Conservation (phyloP, 495 filamentous ascomycete species). For the Oidiodendron maius region DNA sequence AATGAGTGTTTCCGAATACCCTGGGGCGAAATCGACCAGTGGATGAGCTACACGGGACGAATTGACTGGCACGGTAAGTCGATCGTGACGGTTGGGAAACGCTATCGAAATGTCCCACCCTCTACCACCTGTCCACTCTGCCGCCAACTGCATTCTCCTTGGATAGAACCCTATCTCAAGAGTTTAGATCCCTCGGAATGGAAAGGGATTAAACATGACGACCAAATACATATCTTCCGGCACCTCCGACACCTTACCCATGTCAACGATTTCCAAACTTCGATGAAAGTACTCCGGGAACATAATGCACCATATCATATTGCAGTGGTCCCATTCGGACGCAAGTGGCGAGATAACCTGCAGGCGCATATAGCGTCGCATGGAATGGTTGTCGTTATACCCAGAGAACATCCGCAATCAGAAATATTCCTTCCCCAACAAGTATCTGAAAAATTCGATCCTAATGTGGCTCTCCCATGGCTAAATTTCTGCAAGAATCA, state of each 20-base stretch:
- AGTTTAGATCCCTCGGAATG: slow-evolving; percentile 10
- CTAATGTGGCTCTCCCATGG: slow-evolving; percentile 12
- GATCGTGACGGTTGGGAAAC: slow-evolving; percentile 13
- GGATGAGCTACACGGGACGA: slow-evolving; percentile 4
- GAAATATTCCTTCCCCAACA: slow-evolving; percentile 13
- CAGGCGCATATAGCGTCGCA: slow-evolving; percentile 11
- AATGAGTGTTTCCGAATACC: slow-evolving; percentile 3
- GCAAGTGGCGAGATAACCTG: slow-evolving; percentile 13
- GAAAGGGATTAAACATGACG: slow-evolving; percentile 8
- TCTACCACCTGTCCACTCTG: slow-evolving; percentile 13
- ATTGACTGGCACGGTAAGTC: slow-evolving; percentile 6
- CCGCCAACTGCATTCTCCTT: slow-evolving; percentile 17
- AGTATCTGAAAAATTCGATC: slow-evolving; percentile 12
- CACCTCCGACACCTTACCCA: slow-evolving; percentile 14
- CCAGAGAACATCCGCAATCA: slow-evolving; percentile 13
- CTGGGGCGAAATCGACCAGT: slow-evolving; percentile 6
- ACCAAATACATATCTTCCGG: slow-evolving; percentile 19
- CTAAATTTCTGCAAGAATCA: slow-evolving; percentile 8
- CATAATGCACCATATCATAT: slow-evolving; percentile 20
- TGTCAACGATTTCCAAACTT: slow-evolving; percentile 16
- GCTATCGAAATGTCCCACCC: slow-evolving; percentile 14
- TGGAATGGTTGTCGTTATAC: slow-evolving; percentile 17
- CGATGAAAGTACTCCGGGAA: slow-evolving; percentile 12
- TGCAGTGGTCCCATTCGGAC: slow-evolving; percentile 16
- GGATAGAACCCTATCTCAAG: slow-evolving; percentile 15